These are phyloP conservation scores for Beauveria sp. DNA, from an alignment of 2,329 filamentous ascomycete genomes.

Conservation along the genomic window DNA sequence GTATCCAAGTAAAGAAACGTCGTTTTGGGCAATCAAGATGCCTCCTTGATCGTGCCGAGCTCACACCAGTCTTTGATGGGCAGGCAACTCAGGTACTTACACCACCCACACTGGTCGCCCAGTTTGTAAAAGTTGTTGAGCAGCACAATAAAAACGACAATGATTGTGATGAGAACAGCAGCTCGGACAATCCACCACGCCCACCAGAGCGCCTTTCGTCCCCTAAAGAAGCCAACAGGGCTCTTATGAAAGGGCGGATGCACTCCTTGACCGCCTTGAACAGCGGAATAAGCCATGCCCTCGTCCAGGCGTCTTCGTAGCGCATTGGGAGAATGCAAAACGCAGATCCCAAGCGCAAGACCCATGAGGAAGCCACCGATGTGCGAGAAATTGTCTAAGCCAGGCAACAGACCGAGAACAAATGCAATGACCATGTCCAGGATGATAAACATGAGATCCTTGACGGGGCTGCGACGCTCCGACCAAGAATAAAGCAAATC, in stretches of 20 bases:
- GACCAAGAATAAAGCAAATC: slow-evolving; percentile 92
- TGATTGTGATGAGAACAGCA: slow-evolving; percentile 67
- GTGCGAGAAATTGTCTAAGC: slow-evolving; percentile 93
- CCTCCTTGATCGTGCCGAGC: slow-evolving; percentile 30
- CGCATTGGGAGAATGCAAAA: slow-evolving; percentile 80
- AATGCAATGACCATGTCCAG: slow-evolving; percentile 86
- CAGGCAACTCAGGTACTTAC: slow-evolving; percentile 90
- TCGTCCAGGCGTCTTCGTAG: slow-evolving; percentile 67
- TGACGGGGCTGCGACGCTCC: slow-evolving; percentile 65
- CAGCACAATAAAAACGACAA: slow-evolving; percentile 79
- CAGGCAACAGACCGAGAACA: slow-evolving; percentile 82
- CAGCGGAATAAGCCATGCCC: slow-evolving; percentile 63
- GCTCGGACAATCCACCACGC: slow-evolving; percentile 87
- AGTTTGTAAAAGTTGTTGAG: slow-evolving; percentile 87
- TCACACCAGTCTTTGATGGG: slow-evolving; percentile 63
- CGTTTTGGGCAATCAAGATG: neutral
- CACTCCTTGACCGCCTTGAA: slow-evolving; percentile 43
- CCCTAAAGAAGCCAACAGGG: slow-evolving; percentile 77
- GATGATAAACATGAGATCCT: slow-evolving; percentile 80
- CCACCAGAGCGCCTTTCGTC: slow-evolving; percentile 92
- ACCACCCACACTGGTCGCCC: slow-evolving; percentile 75
- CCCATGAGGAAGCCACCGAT: slow-evolving; percentile 96
- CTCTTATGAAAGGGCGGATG: slow-evolving; percentile 51
- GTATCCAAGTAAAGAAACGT: slow-evolving; percentile 11
- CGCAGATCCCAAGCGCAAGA: slow-evolving; percentile 73